Base-by-base conservation (phyloP, 1,284 basidiomycete genomes). In the Nidula niveotomentosa region DNA sequence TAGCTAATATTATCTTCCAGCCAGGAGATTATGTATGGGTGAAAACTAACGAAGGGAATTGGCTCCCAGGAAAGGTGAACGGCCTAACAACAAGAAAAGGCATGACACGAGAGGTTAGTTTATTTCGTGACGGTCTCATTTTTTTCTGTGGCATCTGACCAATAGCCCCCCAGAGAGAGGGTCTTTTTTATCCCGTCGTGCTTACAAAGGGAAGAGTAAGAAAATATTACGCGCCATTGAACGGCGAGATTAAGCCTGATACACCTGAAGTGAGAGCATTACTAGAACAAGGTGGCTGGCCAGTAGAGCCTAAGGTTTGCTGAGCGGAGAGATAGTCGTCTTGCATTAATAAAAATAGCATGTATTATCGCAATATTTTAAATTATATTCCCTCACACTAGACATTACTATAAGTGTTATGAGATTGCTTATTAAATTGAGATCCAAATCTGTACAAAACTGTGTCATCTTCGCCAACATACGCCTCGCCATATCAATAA, bases 191-290 rank as follows among this genome's bases (percentile, higher is more conserved):
- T 65, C 76, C 75, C 34, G 83, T 80, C 17, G 58, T 63, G 49
- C 68, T 69, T 48, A 78, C 75, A 53, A 65, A 67, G 44, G 62
- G 69, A 35, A 74, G 75, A 52, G 64, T 84, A 36, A 77, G 83
- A 45, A 83, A 81, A 61, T 79, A 79, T 60, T 79, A 83, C 59
- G 76, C 84, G 3, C 85, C 85, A 6, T 66, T 84, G 54, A 80
- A 85, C 52, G 85, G 84, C 36, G 83, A 85, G 56, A 77, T 87
- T 57, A 87, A 86, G 63, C 84, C 84, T 6, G 76, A 87, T 62
- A 77, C 63, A 1, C 48, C 52, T 51, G 56, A 59, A 36, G 58
- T 68, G 7, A 61, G 69, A n/a, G 54, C 60, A 36, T 61, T 85
- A 53, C 67, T 86, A 43, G 68, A 69, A 53, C 70, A 75, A 2